phyloP scores from a whole-genome alignment of 805 yeast species.

The Wickerhamiella musiphila region DNA sequence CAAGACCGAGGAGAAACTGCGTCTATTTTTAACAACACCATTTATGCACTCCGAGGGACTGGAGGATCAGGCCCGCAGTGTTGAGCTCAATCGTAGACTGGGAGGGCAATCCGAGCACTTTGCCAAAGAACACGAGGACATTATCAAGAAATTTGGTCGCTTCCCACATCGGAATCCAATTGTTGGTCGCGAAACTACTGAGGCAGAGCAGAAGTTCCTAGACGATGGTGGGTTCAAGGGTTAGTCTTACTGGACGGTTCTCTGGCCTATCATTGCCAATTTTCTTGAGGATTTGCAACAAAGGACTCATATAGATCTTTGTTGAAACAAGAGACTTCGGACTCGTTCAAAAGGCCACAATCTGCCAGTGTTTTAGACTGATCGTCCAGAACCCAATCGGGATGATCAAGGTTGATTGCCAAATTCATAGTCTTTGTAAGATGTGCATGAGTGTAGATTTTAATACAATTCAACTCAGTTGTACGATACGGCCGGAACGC shows the following conservation, averaged over 20 bases:
- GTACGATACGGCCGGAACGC: conserved; percentile 69
- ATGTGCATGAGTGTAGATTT: conserved; percentile 87
- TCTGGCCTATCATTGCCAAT: conserved; percentile 59
- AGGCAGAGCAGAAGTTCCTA: too few species aligned
- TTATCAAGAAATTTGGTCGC: background rate
- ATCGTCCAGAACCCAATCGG: conserved; percentile 47
- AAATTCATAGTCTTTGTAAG: conserved; percentile 85
- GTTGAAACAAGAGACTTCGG: conserved; percentile 77
- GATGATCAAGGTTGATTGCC: conserved; percentile 77
- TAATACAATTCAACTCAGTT: conserved; percentile 47
- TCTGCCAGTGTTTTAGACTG: conserved; percentile 28
- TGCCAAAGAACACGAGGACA: background rate
- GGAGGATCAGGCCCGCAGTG: too few species aligned
- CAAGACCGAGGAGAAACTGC: too few species aligned
- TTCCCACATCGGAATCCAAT: background rate
- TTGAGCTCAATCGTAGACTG: too few species aligned
- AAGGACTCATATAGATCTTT: conserved; percentile 44
- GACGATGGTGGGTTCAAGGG: too few species aligned
- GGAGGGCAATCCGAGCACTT: too few species aligned
- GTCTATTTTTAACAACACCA: too few species aligned
- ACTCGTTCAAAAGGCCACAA: conserved; percentile 55
- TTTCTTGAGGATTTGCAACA: conserved; percentile 74
- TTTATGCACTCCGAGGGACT: too few species aligned
- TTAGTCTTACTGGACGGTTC: too few species aligned
- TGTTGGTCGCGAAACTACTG: too few species aligned